phyloP scores from a whole-genome alignment of 345 rosid genomes.

The Camelina hispida region DNA sequence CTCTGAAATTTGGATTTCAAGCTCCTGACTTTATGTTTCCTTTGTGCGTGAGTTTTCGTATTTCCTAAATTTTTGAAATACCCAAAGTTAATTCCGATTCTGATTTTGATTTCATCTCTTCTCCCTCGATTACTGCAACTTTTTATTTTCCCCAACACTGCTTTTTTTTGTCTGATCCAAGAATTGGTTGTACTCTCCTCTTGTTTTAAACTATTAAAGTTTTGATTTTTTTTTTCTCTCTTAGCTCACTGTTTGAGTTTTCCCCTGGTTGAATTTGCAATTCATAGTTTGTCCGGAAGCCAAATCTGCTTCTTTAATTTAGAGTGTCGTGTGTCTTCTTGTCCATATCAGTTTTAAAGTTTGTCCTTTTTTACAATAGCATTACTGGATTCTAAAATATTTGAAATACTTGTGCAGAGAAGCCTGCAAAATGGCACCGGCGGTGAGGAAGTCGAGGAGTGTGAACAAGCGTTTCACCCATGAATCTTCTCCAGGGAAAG shows the following conservation, averaged over 20 bases:
- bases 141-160: slow-evolving; percentile 15
- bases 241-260: not conserved
- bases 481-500: slow-evolving; percentile 74
- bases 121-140: slow-evolving; percentile 33
- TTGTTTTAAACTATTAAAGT: slow-evolving; percentile 1
- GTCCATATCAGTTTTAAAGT: not conserved
- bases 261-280: not conserved
- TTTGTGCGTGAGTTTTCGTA: slow-evolving; percentile 14
- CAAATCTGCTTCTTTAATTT: slow-evolving; percentile 8
- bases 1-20: not conserved
- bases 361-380: not conserved
- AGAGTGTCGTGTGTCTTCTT: not conserved
- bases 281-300: slow-evolving; percentile 2
- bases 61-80: slow-evolving; percentile 20
- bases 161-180: slow-evolving; percentile 39
- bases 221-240: not conserved
- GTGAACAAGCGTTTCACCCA: slow-evolving; percentile 69
- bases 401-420: slow-evolving; percentile 41
- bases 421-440: slow-evolving; percentile 63
- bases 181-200: not conserved
- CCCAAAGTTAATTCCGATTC: slow-evolving; percentile 16
- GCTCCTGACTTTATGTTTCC: not conserved
- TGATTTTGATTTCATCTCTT: not conserved
- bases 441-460: slow-evolving; percentile 77
- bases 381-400: not conserved